Conservation (phyloP, 352 stramenopile species). For the Globisporangium iwayamae region DNA sequence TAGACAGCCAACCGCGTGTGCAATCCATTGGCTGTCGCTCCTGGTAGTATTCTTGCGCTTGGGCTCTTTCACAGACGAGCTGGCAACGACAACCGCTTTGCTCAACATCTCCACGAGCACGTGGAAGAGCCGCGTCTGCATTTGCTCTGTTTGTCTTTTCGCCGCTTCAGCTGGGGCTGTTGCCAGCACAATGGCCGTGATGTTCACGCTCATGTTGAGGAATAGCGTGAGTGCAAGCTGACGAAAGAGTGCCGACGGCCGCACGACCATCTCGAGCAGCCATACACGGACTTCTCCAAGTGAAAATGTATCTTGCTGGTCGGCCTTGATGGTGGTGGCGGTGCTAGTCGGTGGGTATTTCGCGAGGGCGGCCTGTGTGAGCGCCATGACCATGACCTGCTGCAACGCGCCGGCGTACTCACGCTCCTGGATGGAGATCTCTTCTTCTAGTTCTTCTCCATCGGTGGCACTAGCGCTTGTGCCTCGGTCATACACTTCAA, state of each 20-base stretch:
- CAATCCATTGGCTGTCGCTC: constrained; percentile 22
- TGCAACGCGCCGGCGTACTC: constrained; percentile 23
- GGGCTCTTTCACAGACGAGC: constrained; percentile 12
- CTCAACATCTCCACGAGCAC: constrained; percentile 45
- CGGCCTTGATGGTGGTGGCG: constrained; percentile 6
- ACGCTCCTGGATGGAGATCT: constrained; percentile 21
- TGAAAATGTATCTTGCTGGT: not conserved
- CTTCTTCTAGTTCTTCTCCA: not conserved
- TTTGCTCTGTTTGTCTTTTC: constrained; percentile 8
- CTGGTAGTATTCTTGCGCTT: not conserved
- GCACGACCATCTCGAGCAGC: constrained; percentile 41
- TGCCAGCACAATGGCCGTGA: constrained; percentile 20
- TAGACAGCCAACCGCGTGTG: constrained; percentile 27
- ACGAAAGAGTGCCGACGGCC: constrained; percentile 26
- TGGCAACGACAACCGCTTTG: constrained; percentile 37
- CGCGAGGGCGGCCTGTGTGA: constrained; percentile 16
- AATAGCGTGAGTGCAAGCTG: constrained; percentile 45
- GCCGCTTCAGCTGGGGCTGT: not conserved
- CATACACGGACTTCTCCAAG: constrained; percentile 27
- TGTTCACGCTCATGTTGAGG: constrained; percentile 20
- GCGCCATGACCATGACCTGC: constrained; percentile 18
- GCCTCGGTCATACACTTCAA: constrained; percentile 23
- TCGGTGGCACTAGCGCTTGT: not conserved
- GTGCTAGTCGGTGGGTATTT: not conserved
- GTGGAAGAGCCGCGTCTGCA: constrained; percentile 33